phyloP scores from a whole-genome alignment of 2,329 filamentous ascomycete genomes.

The Monosporascus sp. region DNA sequence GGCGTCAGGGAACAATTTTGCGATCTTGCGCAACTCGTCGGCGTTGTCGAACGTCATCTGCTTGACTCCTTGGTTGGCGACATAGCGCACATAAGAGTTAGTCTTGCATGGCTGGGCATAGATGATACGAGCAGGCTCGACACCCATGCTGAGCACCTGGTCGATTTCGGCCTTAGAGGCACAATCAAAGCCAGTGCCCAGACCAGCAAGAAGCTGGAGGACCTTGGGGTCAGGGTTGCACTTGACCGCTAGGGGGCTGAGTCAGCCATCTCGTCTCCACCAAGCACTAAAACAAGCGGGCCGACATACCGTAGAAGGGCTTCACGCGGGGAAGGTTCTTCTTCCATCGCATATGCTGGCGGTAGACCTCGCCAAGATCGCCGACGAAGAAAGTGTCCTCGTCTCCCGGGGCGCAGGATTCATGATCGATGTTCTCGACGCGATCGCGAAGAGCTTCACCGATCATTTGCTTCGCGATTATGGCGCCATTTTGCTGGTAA shows the following conservation, averaged over 20 bases:
- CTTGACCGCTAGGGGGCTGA: slow-evolving; percentile 70
- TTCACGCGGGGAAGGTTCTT: slow-evolving; percentile 85
- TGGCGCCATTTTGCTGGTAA: slow-evolving; percentile 36
- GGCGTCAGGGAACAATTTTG: slow-evolving; percentile 80
- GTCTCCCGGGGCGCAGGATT: slow-evolving; percentile 83
- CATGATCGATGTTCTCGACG: slow-evolving; percentile 77
- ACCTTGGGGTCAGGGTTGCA: slow-evolving; percentile 94
- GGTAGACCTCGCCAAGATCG: slow-evolving; percentile 96
- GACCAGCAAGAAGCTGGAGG: slow-evolving; percentile 75
- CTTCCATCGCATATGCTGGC: slow-evolving; percentile 98
- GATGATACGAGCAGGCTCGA: slow-evolving; percentile 88
- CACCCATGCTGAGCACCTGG: slow-evolving; percentile 74
- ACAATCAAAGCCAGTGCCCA: slow-evolving; percentile 96
- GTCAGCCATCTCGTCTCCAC: slow-evolving; percentile 5
- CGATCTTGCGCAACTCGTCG: slow-evolving; percentile 97
- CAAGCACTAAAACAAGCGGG: neutral
- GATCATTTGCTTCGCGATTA: slow-evolving; percentile 71
- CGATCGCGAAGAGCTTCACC: slow-evolving; percentile 81
- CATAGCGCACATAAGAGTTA: slow-evolving; percentile 92
- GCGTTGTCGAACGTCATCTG: slow-evolving; percentile 99
- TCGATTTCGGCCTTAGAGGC: slow-evolving; percentile 98
- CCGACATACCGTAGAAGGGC: slow-evolving; percentile 80
- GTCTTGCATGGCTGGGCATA: slow-evolving; percentile 99
- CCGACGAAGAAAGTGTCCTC: slow-evolving; percentile 98
- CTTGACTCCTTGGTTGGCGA: slow-evolving; percentile 76